phyloP scores from a whole-genome alignment of 2,329 filamentous ascomycete genomes.

The Colletotrichum tanaceti region DNA sequence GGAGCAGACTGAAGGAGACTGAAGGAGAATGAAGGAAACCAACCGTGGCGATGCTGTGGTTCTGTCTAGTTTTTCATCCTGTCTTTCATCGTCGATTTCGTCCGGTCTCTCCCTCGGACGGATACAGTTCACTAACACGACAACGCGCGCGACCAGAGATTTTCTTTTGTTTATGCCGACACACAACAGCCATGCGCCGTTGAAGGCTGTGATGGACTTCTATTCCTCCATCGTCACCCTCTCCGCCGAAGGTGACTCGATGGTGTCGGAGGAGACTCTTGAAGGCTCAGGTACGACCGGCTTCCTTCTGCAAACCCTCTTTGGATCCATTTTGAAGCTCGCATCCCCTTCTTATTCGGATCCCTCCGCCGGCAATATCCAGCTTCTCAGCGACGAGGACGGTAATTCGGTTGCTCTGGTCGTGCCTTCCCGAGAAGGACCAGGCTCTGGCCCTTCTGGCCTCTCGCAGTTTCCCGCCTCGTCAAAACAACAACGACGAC shows the following conservation, averaged over 20 bases:
- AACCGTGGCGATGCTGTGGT: neutral
- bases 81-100: neutral
- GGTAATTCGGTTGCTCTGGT: conserved; percentile 13
- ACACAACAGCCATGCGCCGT: conserved; percentile 71
- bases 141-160: conserved; percentile 68
- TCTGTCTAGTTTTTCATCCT: neutral
- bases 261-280: conserved; percentile 89
- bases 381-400: conserved; percentile 21
- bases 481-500: conserved; percentile 29
- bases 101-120: conserved; percentile 6
- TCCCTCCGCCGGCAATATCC: conserved; percentile 42
- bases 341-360: conserved; percentile 60
- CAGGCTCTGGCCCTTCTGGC: conserved; percentile 16
- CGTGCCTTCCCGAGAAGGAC: conserved; percentile 30
- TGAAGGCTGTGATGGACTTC: conserved; percentile 88
- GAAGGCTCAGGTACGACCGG: conserved; percentile 91
- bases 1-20: neutral
- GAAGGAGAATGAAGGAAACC: neutral
- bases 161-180: conserved; percentile 90
- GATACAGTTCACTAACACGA: conserved; percentile 20
- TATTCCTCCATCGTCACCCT: conserved; percentile 91
- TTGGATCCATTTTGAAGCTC: conserved; percentile 80
- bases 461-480: conserved; percentile 34
- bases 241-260: conserved; percentile 92
- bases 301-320: conserved; percentile 77